These are phyloP conservation scores for Lasiodiplodia sp. DNA, from an alignment of 2,329 filamentous ascomycete genomes.

Conservation along the genomic window DNA sequence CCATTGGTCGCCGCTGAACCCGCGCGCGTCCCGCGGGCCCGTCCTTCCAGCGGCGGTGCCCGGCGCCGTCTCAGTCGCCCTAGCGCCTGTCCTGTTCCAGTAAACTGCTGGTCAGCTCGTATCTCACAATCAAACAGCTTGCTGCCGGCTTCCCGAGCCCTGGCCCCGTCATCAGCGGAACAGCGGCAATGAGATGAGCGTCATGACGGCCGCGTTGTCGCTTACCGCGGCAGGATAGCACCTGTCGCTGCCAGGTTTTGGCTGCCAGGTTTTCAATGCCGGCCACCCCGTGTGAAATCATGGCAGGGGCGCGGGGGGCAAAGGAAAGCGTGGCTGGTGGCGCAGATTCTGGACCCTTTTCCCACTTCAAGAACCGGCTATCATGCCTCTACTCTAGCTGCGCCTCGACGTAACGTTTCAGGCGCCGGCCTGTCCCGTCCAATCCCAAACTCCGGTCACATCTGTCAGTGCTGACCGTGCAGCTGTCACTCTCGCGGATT, in stretches of 20 bases:
- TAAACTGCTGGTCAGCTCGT: neutral
- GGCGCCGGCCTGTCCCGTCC: slow-evolving; percentile 3
- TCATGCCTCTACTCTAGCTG: neutral
- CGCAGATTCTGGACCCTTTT: slow-evolving; percentile 8
- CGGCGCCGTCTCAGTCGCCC: neutral
- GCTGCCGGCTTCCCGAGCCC: neutral
- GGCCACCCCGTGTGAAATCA: neutral
- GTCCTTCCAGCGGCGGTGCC: neutral
- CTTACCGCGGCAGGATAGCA: neutral
- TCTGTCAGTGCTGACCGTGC: slow-evolving; percentile 14
- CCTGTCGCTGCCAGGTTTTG: neutral
- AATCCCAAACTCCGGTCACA: neutral
- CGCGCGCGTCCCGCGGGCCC: neutral
- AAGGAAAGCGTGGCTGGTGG: slow-evolving; percentile 1
- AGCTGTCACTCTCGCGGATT: neutral
- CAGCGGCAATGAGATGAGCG: neutral
- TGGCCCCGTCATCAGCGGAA: neutral
- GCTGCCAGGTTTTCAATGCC: neutral
- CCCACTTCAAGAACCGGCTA: neutral
- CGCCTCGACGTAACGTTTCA: slow-evolving; percentile 23
- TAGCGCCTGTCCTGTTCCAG: neutral
- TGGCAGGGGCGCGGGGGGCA: neutral
- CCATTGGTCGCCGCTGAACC: slow-evolving; percentile 4
- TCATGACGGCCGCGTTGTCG: neutral
- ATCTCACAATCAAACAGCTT: slow-evolving; percentile 10